Base-by-base conservation (phyloP, 1,139 yeast genomes). In the Geotrichum restrictum region DNA sequence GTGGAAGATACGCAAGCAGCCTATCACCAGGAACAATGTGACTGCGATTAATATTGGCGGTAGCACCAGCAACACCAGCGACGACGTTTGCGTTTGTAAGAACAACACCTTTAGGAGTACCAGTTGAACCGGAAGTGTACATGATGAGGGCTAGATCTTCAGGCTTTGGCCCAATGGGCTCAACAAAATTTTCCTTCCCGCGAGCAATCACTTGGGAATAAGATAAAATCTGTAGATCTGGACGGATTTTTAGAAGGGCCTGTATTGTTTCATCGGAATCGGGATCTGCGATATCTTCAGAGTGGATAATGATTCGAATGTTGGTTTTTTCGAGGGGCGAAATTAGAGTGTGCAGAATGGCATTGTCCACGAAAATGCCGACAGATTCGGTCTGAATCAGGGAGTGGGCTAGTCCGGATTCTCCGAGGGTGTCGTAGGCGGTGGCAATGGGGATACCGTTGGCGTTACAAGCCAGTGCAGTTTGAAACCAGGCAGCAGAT, bases 41-140 rank as follows among this genome's bases (percentile, higher is more conserved):
- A 34, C 75, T 74, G 62, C 80, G 74, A 51, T 78, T 76, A 53
- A 89, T 83, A 62, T 80, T 80, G 51, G 80, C 74, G 34, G 86
- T 72, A 54, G 87, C 82, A 70, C 98, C 98, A 55, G 84, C 94
- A 45, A 87, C 69, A 63, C 95, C 96, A n/a, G 95, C 85, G 51
- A 89, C 70, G 46, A 93, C 77, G 68, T 89, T 89, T 54, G 74
- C 75, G 65, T 93, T 94, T 49, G 82, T 78, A 61, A 94, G 74
- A 36, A 87, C 89, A 41, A 93, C 99, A 72, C 99, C 99, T 76
- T 93, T 93, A 65, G 98, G 98, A 59, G 83, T 83, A 64, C 98
- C 98, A 18, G 98, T 91, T 14, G 98, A 89, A 49, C 99, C 99
- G 0, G 98, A 91, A 24, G 99, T 93, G 77, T 93, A 93, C 98